phyloP scores from a whole-genome alignment of 164 flowering plant genomes.

The Tetracentron sinense region DNA sequence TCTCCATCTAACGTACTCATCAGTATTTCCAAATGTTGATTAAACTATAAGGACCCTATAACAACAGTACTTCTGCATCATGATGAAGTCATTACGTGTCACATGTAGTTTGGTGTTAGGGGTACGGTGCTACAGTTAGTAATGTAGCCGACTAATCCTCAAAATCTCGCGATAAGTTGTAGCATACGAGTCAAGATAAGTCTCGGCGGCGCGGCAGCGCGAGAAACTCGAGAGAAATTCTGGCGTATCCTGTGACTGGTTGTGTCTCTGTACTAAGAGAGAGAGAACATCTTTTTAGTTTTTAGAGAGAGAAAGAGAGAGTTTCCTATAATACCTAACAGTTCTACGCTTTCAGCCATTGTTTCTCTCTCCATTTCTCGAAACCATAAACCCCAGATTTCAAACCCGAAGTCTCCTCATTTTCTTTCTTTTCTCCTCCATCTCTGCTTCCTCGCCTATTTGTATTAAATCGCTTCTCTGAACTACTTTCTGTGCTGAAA shows the following conservation, averaged over 20 bases:
- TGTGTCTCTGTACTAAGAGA: too few species aligned
- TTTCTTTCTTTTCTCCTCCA: neutral
- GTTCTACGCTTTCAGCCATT: neutral
- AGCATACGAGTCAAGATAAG: neutral
- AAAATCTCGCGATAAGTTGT: neutral
- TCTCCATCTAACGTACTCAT: too few species aligned
- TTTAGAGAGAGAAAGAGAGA: neutral
- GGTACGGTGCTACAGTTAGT: too few species aligned
- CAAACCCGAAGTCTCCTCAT: conserved; percentile 6
- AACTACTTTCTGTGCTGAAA: neutral
- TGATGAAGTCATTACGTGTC: too few species aligned
- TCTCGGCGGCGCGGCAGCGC: neutral
- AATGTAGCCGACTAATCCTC: neutral
- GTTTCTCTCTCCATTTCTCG: neutral
- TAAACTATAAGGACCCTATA: too few species aligned
- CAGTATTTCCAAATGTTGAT: too few species aligned
- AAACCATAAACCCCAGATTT: conserved; percentile 1
- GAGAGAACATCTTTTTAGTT: too few species aligned
- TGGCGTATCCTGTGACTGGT: neutral
- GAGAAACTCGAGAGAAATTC: conserved; percentile 1
- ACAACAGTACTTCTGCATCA: too few species aligned
- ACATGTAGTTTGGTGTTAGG: too few species aligned
- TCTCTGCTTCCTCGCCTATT: neutral
- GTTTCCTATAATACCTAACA: neutral
- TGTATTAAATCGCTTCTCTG: neutral